Evolutionary conservation across 768 basidiomycete genomes (phyloP).

Genomic region (Trametes cingulata): DNA sequence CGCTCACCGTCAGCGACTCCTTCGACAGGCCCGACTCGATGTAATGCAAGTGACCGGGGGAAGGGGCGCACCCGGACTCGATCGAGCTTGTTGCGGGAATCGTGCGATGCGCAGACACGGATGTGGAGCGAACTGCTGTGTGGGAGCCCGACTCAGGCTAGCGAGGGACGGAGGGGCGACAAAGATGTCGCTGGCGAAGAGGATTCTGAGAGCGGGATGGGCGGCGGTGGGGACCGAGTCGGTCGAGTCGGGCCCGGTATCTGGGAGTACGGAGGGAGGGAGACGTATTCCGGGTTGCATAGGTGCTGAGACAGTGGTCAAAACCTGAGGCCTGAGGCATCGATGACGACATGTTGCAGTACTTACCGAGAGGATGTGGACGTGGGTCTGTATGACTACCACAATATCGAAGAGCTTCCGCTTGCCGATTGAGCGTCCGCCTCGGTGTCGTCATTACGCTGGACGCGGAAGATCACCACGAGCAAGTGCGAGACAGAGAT

Average conservation of each 20-base stretch:
- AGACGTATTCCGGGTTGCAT: conserved; percentile 77
- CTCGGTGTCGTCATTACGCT: conserved; percentile 70
- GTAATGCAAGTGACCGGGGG: conserved; percentile 2
- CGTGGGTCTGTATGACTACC: conserved; percentile 81
- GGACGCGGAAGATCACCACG: conserved; percentile 81
- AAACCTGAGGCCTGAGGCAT: background rate
- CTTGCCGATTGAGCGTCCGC: conserved; percentile 67
- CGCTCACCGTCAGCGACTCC: conserved; percentile 1
- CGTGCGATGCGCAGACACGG: background rate
- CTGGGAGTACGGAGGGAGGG: conserved; percentile 74
- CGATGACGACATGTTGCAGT: background rate
- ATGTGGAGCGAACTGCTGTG: conserved; percentile 9
- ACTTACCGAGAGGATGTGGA: conserved; percentile 85
- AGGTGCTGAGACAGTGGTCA: conserved; percentile 56
- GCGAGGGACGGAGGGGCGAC: background rate
- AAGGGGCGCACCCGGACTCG: background rate
- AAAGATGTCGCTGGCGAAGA: conserved; percentile 12
- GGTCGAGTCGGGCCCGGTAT: conserved; percentile 33
- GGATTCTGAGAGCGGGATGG: conserved; percentile 11
- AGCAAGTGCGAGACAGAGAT: conserved; percentile 75
- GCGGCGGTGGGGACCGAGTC: conserved; percentile 9
- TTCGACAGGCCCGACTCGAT: conserved; percentile 11
- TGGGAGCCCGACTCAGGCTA: conserved; percentile 2
- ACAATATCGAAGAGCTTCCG: conserved; percentile 85
- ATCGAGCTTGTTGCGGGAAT: conserved; percentile 11